Base-by-base conservation (phyloP, 2,329 filamentous ascomycete genomes). In the Tolypocladium album region DNA sequence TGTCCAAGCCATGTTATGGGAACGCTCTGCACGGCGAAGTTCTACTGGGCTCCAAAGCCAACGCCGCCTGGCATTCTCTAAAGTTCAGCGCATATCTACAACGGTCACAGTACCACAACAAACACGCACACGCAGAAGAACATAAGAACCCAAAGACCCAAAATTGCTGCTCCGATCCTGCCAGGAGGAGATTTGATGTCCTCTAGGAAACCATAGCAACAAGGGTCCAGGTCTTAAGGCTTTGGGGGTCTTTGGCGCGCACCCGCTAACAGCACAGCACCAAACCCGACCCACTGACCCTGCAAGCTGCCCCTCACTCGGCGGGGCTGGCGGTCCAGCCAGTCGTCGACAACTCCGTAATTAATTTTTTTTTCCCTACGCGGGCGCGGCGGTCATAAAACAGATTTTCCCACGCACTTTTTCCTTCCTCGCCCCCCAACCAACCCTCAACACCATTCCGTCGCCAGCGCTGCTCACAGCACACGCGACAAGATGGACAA, bases 401-500 rank as follows among this genome's bases (percentile, higher is more conserved):
- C 47, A 53, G 31, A 55, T 55, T 55, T 55, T 55, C 15, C 50
- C 20, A 17, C 50, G 50, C 50, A 55, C 50, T 55, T 55, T 55
- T 55, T 22, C 50, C 31, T 8, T 34, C 31, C 31, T 53, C 50
- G n/a, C 31, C 31, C n/a, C 31, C 50, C 50, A 36, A n/a, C 47
- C 47, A 34, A 38, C 20, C 50, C 31, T 15, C 31, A 36, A 55
- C 31, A 36, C 31, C 50, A 22, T 38, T 55, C 12, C 31, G 31
- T 55, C 50, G 31, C 50, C 50, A 36, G 50, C 50, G 50, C 27
- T 53, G 50, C 50, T n/a, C 27, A 53, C 31, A 11, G 50, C 50
- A 55, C 52, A 60, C 58, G 64, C 61, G 62, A 67, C 63, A 71
- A 60, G 61, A 77, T 78, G 75, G 76, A 78, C 66, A 77, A 76